Percentiles rank a stretch among this genome's conserved stretches.
These are phyloP conservation scores for Aspergillus hiratsukae DNA, from an alignment of 2,329 filamentous ascomycete species.

Conservation along the genomic window DNA sequence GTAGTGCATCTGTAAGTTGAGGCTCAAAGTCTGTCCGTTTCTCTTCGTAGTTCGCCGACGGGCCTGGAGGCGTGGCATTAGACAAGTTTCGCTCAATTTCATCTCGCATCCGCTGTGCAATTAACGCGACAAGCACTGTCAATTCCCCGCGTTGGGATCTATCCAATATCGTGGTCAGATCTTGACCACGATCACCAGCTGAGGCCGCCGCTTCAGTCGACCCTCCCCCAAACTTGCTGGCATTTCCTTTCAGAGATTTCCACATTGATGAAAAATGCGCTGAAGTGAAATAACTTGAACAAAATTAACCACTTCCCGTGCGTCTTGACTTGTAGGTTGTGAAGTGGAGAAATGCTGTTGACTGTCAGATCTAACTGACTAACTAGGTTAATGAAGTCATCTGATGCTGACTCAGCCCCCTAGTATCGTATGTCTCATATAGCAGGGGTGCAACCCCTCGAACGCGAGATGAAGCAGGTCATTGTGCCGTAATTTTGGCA, in stretches of 20 bases:
- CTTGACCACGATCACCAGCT: constrained; percentile 29
- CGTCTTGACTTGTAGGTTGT: not conserved
- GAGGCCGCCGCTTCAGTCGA: constrained; percentile 17
- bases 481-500: too few relatives aligned
- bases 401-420: not conserved
- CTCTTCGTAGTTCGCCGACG: constrained; percentile 16
- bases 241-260: constrained; percentile 31
- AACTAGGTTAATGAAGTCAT: not conserved
- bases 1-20: constrained; percentile 1
- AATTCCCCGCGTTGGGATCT: constrained; percentile 40
- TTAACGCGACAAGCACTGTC: constrained; percentile 37
- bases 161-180: constrained; percentile 40
- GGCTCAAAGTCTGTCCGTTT: constrained; percentile 20
- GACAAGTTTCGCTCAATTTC: constrained; percentile 37
- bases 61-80: constrained; percentile 9
- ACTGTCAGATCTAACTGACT: too few relatives aligned
- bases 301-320: not conserved
- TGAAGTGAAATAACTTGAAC: not conserved
- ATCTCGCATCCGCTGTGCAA: constrained; percentile 39
- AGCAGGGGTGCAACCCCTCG: not conserved
- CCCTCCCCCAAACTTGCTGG: constrained; percentile 24
- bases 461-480: too few relatives aligned
- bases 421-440: not conserved
- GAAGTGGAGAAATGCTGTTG: not conserved
- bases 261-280: constrained; percentile 20